Conservation (phyloP, 2,329 filamentous ascomycete genomes). For the Trichophyton benhamiae region DNA sequence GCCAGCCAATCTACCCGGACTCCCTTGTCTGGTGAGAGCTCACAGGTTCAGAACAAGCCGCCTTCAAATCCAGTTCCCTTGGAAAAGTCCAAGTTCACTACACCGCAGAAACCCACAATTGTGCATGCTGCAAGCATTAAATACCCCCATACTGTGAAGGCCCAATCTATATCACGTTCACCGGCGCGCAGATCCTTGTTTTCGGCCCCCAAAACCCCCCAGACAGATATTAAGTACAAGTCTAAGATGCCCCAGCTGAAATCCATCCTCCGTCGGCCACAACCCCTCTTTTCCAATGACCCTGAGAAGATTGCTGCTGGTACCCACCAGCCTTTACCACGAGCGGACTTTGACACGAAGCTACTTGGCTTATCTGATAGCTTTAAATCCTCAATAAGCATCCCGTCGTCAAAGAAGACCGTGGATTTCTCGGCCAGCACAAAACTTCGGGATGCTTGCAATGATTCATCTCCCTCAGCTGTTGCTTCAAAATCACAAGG, state of each 20-base stretch:
- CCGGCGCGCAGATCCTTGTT: slow-evolving; percentile 40
- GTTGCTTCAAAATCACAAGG: slow-evolving; percentile 25
- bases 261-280: slow-evolving; percentile 50
- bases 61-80: slow-evolving; percentile 32
- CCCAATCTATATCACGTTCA: slow-evolving; percentile 42
- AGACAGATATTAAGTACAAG: slow-evolving; percentile 37
- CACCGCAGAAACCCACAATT: slow-evolving; percentile 65
- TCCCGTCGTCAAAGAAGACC: slow-evolving; percentile 52
- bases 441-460: slow-evolving; percentile 34
- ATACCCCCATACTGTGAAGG: slow-evolving; percentile 42
- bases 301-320: slow-evolving; percentile 48
- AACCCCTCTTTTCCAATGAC: slow-evolving; percentile 48
- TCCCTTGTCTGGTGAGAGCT: slow-evolving; percentile 13
- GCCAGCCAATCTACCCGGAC: slow-evolving; percentile 59
- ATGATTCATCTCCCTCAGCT: slow-evolving; percentile 27
- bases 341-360: slow-evolving; percentile 11
- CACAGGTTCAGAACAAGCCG: slow-evolving; percentile 16
- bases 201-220: slow-evolving; percentile 31
- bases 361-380: slow-evolving; percentile 20
- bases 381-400: slow-evolving; percentile 49
- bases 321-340: slow-evolving; percentile 37
- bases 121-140: slow-evolving; percentile 44
- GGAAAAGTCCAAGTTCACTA: slow-evolving; percentile 49
- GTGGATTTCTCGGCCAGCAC: slow-evolving; percentile 70
- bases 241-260: slow-evolving; percentile 39